phyloP scores from a whole-genome alignment of 2,329 filamentous ascomycete species.

The Diaporthe humulicola region DNA sequence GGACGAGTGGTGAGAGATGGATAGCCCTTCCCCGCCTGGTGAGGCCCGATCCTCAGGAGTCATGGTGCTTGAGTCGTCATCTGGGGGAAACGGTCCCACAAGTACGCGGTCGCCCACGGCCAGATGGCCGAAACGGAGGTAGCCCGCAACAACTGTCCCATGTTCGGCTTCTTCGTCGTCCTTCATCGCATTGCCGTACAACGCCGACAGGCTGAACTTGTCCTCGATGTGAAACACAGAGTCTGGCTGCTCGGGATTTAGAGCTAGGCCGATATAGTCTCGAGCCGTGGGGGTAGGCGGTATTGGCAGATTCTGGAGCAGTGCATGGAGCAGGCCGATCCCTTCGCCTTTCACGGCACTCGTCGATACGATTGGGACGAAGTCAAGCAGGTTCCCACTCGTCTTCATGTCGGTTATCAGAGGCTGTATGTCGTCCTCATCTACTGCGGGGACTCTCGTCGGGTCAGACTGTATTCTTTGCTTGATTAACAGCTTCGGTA shows the following conservation, averaged over 20 bases:
- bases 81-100: slow-evolving; percentile 81
- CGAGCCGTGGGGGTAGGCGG: slow-evolving; percentile 66
- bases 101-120: slow-evolving; percentile 83
- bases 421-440: slow-evolving; percentile 70
- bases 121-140: slow-evolving; percentile 83
- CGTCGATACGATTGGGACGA: slow-evolving; percentile 88
- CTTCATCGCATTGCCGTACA: slow-evolving; percentile 64
- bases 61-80: slow-evolving; percentile 58
- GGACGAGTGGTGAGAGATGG: slow-evolving; percentile 66
- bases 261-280: slow-evolving; percentile 66
- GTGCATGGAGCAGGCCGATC: slow-evolving; percentile 83
- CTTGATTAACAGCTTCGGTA: slow-evolving; percentile 79
- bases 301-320: slow-evolving; percentile 82
- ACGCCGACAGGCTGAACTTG: slow-evolving; percentile 80
- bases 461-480: slow-evolving; percentile 64
- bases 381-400: slow-evolving; percentile 56
- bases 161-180: slow-evolving; percentile 58
- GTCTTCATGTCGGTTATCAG: slow-evolving; percentile 65
- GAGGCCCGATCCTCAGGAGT: slow-evolving; percentile 62
- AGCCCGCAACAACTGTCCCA: slow-evolving; percentile 85
- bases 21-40: slow-evolving; percentile 62
- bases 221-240: slow-evolving; percentile 92
- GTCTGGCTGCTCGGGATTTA: slow-evolving; percentile 71
- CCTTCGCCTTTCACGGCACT: slow-evolving; percentile 89
- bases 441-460: slow-evolving; percentile 66